Percentiles rank a stretch among this genome's conserved stretches.
phyloP scores from a whole-genome alignment of 805 yeast species.

The Pichia membranifaciens region DNA sequence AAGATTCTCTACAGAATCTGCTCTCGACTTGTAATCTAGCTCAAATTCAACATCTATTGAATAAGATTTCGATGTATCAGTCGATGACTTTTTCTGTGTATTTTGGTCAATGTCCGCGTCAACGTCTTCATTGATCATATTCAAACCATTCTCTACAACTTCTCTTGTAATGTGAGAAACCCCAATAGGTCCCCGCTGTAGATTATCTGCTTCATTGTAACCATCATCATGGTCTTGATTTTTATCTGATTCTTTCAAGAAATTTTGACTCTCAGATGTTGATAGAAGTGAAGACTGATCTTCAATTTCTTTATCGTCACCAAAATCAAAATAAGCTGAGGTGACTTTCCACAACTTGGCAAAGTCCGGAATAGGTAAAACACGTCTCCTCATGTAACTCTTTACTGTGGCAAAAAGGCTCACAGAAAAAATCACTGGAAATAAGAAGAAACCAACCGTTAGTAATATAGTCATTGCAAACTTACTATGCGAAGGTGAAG shows the following conservation, averaged over 20 bases:
- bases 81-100: neutral
- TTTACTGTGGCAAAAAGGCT: conserved; percentile 24
- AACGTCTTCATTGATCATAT: conserved; percentile 6
- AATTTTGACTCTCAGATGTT: neutral
- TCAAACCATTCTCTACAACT: conserved; percentile 25
- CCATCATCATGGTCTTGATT: conserved; percentile 1
- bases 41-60: conserved; percentile 14
- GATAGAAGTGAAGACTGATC: neutral
- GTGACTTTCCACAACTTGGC: conserved; percentile 9
- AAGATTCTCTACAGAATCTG: conserved; percentile 2
- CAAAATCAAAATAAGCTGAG: neutral
- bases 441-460: conserved; percentile 13
- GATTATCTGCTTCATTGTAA: conserved; percentile 5
- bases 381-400: conserved; percentile 19
- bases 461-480: neutral
- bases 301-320: neutral
- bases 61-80: conserved; percentile 1
- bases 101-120: neutral
- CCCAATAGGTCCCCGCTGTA: conserved; percentile 1
- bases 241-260: neutral
- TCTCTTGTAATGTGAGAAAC: conserved; percentile 25
- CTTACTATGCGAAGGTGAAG: neutral
- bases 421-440: conserved; percentile 23
- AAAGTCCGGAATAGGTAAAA: conserved; percentile 13
- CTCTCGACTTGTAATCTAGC: conserved; percentile 10